Conservation (phyloP, 2,329 filamentous ascomycete species). For the Pseudocercospora cruenta region DNA sequence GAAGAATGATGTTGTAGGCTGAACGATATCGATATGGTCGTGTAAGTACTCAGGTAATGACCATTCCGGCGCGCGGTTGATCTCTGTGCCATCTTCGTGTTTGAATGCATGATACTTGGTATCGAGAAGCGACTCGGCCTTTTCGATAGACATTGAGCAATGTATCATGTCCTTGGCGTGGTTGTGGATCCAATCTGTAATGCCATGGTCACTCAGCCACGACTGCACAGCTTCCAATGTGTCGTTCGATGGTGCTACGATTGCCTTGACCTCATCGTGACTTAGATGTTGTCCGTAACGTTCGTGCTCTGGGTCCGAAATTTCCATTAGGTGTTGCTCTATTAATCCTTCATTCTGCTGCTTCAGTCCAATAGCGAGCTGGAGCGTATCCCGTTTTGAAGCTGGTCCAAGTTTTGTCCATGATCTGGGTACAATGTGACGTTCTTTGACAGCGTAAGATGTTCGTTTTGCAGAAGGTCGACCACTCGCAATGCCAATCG, state of each 20-base stretch:
- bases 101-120: conserved; percentile 58
- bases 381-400: conserved; percentile 53
- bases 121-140: conserved; percentile 58
- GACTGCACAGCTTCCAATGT: conserved; percentile 57
- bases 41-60: conserved; percentile 62
- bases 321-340: conserved; percentile 58
- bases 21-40: conserved; percentile 61
- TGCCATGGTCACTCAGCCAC: conserved; percentile 59
- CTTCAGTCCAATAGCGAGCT: conserved; percentile 62
- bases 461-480: conserved; percentile 29
- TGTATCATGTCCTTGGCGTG: conserved; percentile 62
- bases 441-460: conserved; percentile 59
- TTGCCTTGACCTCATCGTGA: conserved; percentile 54
- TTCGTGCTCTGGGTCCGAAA: conserved; percentile 57
- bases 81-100: conserved; percentile 54
- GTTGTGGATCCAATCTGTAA: conserved; percentile 51
- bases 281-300: conserved; percentile 58
- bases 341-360: conserved; percentile 60
- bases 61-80: conserved; percentile 60
- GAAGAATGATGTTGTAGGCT: conserved; percentile 65
- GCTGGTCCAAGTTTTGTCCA: conserved; percentile 56
- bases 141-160: conserved; percentile 54
- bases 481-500: conserved; percentile 17
- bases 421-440: conserved; percentile 54
- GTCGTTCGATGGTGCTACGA: conserved; percentile 58